Percentiles rank a stretch among this genome's conserved stretches.
Evolutionary conservation across 2,329 filamentous ascomycete genomes (phyloP).

Genomic region (Tolypocladium nubicola): DNA sequence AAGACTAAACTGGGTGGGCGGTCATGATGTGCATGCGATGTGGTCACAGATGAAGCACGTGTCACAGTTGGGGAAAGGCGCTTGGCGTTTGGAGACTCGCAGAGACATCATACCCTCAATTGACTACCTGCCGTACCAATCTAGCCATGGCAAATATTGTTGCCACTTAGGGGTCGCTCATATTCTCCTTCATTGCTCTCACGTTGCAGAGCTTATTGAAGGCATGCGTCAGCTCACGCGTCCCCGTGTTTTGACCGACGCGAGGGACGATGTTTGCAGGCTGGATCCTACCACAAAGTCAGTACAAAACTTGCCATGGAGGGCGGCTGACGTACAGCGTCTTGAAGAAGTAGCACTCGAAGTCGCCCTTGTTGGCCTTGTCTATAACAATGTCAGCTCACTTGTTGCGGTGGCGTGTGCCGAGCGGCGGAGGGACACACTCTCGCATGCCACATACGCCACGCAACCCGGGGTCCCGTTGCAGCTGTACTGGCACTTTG

Average conservation of each 20-base stretch:
- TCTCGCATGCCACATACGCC: constrained; percentile 6
- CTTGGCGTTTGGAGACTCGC: neutral
- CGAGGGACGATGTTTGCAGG: neutral
- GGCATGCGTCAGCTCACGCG: constrained; percentile 3
- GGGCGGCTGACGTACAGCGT: constrained; percentile 2
- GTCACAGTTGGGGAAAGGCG: neutral
- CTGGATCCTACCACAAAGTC: constrained; percentile 1
- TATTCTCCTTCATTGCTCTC: no score
- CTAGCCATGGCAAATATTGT: no score
- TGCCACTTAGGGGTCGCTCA: no score
- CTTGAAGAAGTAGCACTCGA: constrained; percentile 6
- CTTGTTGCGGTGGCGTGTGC: no score
- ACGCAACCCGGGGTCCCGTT: constrained; percentile 4
- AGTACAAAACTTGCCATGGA: no score
- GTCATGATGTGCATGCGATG: neutral
- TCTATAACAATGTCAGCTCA: neutral
- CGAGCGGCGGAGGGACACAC: neutral
- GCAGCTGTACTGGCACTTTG: constrained; percentile 8
- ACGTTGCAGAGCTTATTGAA: constrained; percentile 6
- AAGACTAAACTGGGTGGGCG: constrained; percentile 5
- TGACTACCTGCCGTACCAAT: neutral
- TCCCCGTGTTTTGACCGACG: neutral
- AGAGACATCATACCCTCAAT: neutral
- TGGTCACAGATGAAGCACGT: neutral
- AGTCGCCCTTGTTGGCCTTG: neutral